Conservation (phyloP, 1,139 yeast species). For the Hanseniaspora gamundiae region DNA sequence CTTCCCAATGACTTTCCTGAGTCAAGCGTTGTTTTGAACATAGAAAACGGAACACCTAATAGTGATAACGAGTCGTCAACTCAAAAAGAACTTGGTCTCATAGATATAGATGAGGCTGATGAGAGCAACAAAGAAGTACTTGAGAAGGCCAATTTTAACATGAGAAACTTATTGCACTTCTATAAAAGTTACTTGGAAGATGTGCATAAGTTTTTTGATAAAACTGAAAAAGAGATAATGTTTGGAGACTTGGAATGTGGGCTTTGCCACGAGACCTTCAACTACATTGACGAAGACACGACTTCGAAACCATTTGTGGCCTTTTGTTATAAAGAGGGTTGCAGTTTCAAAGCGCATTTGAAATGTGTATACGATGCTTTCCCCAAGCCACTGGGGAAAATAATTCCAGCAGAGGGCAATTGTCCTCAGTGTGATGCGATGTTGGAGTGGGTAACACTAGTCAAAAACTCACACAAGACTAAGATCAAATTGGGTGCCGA, state of each 20-base stretch:
- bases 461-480: slow-evolving; percentile 27
- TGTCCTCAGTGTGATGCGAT: slow-evolving; percentile 31
- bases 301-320: slow-evolving; percentile 23
- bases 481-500: slow-evolving; percentile 13
- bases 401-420: slow-evolving; percentile 31
- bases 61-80: slow-evolving; percentile 4
- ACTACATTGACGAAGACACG: slow-evolving; percentile 25
- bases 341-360: slow-evolving; percentile 32
- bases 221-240: slow-evolving; percentile 17
- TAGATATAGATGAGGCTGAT: slow-evolving; percentile 9
- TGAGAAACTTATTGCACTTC: slow-evolving; percentile 15
- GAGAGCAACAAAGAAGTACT: slow-evolving; percentile 14
- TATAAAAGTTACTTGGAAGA: slow-evolving; percentile 11
- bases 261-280: slow-evolving; percentile 24
- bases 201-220: slow-evolving; percentile 13
- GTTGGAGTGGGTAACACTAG: slow-evolving; percentile 32
- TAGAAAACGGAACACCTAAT: slow-evolving; percentile 10
- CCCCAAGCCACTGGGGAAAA: slow-evolving; percentile 6
- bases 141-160: slow-evolving; percentile 15
- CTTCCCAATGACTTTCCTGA: slow-evolving; percentile 8
- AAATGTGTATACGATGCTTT: slow-evolving; percentile 30
- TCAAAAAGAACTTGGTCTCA: slow-evolving; percentile 7
- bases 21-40: slow-evolving; percentile 1
- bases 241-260: slow-evolving; percentile 22
- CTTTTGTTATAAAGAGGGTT: slow-evolving; percentile 28